Evolutionary conservation across 2,329 filamentous ascomycete genomes (phyloP), one percentile per base, ranked within the genome.

Genomic region (Verticillium longisporum): DNA sequence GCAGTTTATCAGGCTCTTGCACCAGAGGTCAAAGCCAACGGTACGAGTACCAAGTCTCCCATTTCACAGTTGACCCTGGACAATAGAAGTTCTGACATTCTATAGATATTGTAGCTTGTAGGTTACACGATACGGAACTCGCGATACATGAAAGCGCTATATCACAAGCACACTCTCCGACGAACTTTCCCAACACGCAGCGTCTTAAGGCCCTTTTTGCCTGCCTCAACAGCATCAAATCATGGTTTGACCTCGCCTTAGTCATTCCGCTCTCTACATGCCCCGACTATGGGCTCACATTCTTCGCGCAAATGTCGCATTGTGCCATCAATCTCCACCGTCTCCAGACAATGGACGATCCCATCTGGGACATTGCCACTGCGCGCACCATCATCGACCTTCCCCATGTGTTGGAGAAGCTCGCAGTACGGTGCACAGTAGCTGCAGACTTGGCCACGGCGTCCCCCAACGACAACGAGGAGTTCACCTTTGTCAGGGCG

Each of bases 311-410:
- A 61, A 67, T 76, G 38, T 68, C 69, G 7, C 71, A 72, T 53
- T 71, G 68, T 60, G 64, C 73, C 7, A 68, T 75, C 21, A 63
- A 71, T 5, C 67, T 77, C 6, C 71, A 72, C 62, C 68, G 66
- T 18, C 66, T 77, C 18, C 68, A 69, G 13, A 65, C 71, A 3
- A 60, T 73, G 7, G 72, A 77, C 55, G 75, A 77, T 55, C 71
- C 74, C 1, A 66, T 69, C 0, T 78, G 76, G 75, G 74, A 77
- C 66, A 69, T 74, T 1, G 63, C 66, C 10, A 68, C 67, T 15
- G 70, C 73, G 5, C 66, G 69, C 13, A 64, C 65, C 50, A 67
- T 67, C 5, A 59, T 77, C n/a, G 72, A 76, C 56, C 62, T 78
- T 18, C 61, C 76, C 5, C 61, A 63, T n/a, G 63, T 74, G 21